Evolutionary conservation across 2,329 filamentous ascomycete species (phyloP).

Genomic region (Colletotrichum nymphaeae): DNA sequence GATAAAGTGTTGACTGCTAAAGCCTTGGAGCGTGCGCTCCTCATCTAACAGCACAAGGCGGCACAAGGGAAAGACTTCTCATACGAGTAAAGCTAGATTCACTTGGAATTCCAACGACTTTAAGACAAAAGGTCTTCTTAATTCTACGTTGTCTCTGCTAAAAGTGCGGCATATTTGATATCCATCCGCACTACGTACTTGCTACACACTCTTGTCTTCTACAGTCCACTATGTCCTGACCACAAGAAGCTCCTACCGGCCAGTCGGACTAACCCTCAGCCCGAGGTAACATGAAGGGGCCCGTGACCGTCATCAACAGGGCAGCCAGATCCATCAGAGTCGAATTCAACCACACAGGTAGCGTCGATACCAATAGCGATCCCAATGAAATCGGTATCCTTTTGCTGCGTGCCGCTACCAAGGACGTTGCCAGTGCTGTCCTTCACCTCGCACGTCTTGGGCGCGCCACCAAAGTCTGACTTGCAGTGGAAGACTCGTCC

Average conservation of each 20-base stretch:
- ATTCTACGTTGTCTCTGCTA: too few species aligned
- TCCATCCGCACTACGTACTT: too few species aligned
- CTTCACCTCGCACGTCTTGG: neutral
- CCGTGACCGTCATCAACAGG: neutral
- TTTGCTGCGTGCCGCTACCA: slow-evolving; percentile 9
- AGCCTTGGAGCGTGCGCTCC: too few species aligned
- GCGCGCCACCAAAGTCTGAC: slow-evolving; percentile 8
- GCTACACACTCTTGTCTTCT: too few species aligned
- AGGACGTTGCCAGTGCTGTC: neutral
- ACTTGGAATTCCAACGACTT: too few species aligned
- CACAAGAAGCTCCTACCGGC: neutral
- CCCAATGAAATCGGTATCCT: slow-evolving; percentile 12
- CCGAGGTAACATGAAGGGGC: neutral
- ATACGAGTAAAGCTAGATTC: too few species aligned
- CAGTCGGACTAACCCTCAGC: neutral
- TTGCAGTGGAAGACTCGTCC: slow-evolving; percentile 14
- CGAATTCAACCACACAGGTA: neutral
- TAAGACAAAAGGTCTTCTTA: too few species aligned
- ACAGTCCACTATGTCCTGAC: too few species aligned
- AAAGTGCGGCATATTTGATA: too few species aligned
- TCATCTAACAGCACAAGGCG: too few species aligned
- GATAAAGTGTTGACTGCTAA: too few species aligned
- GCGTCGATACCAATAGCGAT: slow-evolving; percentile 10
- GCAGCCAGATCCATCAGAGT: slow-evolving; percentile 1
- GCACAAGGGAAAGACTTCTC: too few species aligned